Base-by-base conservation (phyloP, 495 filamentous ascomycete genomes). In the Aspergillus mulundensis region DNA sequence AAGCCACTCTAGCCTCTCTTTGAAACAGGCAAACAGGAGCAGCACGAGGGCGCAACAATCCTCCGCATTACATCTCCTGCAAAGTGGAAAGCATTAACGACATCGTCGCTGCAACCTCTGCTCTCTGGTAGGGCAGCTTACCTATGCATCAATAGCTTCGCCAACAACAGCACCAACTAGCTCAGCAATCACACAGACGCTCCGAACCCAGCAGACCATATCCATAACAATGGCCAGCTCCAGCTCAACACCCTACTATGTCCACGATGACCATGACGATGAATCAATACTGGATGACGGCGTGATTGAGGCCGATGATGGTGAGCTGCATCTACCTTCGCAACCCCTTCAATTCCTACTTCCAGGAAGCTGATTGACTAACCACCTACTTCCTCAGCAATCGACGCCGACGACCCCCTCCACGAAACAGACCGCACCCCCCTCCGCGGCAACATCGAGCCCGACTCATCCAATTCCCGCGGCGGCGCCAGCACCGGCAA, bases 261-360 rank as follows among this genome's bases (percentile, higher is more conserved):
- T 68, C 53, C 65, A 70, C 60, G 63, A 45, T 53, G 68, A 71
- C 51, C 72, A 58, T 50, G 73, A 77, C 66, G 81, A 87, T 67
- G 79, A 81, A 59, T 83, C 87, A n/a, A 77, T 86, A 39, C 81
- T 93, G 49, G 90, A 93, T 59, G 86, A 91, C 61, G 91, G 96
- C 64, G 72, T 96, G 61, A 96, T 97, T 73, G 94, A 98, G 70
- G 90, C 93, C 3, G 93, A 97, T 75, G 90, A 97, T 77, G 89
- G 94, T 96, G 70, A 64, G 66, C 61, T 30, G 34, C 23, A 16
- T 38, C 25, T 19, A 7, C 4, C 19, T 30, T 10, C 14, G 25
- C 38, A 20, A 40, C 7, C 12, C 2, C 14, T 16, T 18, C 4
- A 40, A 5, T 40, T 18, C 3, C 4, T 15, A 16, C 6, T 28